Percentiles rank a stretch among this genome's conserved stretches.
Evolutionary conservation across 805 yeast genomes (phyloP).

Genomic region (Wickerhamomyces kurtzmanii): DNA sequence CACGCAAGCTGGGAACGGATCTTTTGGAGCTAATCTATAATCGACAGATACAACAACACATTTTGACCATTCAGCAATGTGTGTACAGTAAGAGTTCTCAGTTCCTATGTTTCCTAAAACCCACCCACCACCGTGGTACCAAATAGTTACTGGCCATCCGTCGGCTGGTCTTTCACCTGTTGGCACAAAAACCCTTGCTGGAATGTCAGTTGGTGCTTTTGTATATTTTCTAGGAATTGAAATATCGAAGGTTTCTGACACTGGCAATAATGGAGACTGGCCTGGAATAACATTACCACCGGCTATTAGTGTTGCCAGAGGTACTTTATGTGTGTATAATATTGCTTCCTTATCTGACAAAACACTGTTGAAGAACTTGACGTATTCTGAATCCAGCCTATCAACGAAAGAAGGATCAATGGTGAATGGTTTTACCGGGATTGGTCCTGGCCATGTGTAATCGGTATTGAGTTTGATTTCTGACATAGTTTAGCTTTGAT

Average conservation of each 20-base stretch:
- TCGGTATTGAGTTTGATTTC: conserved; percentile 12
- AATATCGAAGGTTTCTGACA: conserved; percentile 21
- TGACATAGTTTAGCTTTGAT: too few relatives aligned
- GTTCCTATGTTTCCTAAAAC: conserved; percentile 28
- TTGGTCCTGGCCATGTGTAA: conserved; percentile 20
- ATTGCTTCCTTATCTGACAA: conserved; percentile 18
- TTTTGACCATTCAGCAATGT: conserved; percentile 24
- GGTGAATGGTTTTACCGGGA: conserved; percentile 18
- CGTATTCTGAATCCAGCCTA: conserved; percentile 27
- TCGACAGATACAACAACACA: conserved; percentile 36
- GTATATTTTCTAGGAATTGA: conserved; percentile 23
- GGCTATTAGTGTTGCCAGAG: conserved; percentile 19
- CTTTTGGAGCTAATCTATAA: conserved; percentile 40
- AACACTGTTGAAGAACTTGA: conserved; percentile 23
- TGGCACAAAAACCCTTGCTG: conserved; percentile 27
- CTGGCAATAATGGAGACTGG: conserved; percentile 20
- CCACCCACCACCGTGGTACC: conserved; percentile 39
- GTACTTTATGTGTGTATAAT: conserved; percentile 25
- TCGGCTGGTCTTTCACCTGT: conserved; percentile 21
- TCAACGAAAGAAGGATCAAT: conserved; percentile 19
- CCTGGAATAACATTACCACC: conserved; percentile 34
- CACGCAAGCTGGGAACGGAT: conserved; percentile 36
- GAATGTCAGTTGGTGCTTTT: conserved; percentile 6
- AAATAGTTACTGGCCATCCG: conserved; percentile 28
- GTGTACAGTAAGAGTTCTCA: conserved; percentile 32